Evolutionary conservation across 2,329 filamentous ascomycete species (phyloP).

Genomic region (Hymenoscyphus linearis): DNA sequence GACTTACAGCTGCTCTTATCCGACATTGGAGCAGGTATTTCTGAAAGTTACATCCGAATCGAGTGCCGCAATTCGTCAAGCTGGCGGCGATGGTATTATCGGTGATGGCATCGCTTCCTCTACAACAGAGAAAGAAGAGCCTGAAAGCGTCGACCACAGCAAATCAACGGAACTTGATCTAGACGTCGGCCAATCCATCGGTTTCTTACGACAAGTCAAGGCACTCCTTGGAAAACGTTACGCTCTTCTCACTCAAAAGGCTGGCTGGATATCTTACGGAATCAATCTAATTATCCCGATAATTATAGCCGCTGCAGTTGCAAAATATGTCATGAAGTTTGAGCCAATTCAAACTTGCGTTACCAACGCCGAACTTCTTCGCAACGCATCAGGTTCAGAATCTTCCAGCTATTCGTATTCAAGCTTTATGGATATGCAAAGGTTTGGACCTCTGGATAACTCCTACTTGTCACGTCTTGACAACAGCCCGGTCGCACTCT

Average conservation of each 20-base stretch:
- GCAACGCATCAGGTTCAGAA: slow-evolving; percentile 7
- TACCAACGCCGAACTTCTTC: slow-evolving; percentile 12
- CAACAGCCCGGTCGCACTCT: slow-evolving; percentile 8
- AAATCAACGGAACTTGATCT: slow-evolving; percentile 33
- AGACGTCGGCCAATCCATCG: slow-evolving; percentile 48
- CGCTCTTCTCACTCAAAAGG: slow-evolving; percentile 52
- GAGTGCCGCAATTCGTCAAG: slow-evolving; percentile 37
- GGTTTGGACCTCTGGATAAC: neutral
- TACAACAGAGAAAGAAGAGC: slow-evolving; percentile 21
- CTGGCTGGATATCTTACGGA: slow-evolving; percentile 48
- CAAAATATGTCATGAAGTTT: slow-evolving; percentile 34
- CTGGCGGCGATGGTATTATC: slow-evolving; percentile 24
- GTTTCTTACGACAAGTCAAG: slow-evolving; percentile 49
- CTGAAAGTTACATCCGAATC: slow-evolving; percentile 59
- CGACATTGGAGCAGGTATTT: slow-evolving; percentile 63
- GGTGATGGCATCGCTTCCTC: slow-evolving; percentile 15
- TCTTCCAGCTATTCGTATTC: neutral
- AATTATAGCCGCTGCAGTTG: slow-evolving; percentile 50
- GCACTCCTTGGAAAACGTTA: slow-evolving; percentile 56
- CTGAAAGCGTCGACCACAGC: slow-evolving; percentile 21
- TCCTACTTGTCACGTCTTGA: neutral
- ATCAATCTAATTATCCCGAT: slow-evolving; percentile 56
- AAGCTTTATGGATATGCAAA: slow-evolving; percentile 11
- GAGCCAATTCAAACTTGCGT: slow-evolving; percentile 21
- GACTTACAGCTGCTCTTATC: slow-evolving; percentile 54